Evolutionary conservation across 2,329 filamentous ascomycete genomes (phyloP), one percentile per base, ranked within the genome.

Genomic region (Colletotrichum graminicola): DNA sequence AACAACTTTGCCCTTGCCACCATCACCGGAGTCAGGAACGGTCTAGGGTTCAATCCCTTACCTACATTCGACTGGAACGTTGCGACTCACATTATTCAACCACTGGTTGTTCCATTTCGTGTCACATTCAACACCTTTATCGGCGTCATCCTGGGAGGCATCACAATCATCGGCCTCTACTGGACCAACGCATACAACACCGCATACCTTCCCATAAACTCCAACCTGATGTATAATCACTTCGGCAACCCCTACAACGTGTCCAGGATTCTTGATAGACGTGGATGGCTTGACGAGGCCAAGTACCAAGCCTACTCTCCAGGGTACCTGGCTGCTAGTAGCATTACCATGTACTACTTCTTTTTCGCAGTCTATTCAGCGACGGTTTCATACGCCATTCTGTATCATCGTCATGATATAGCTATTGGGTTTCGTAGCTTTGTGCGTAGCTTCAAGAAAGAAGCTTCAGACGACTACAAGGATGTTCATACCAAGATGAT

Each of bases 401-500:
- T 84, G 0, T 84, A 82, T 66, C 81, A 85, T 62, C 78, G 80
- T 1, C 76, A 76, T 3, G 82, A 84, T 61, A 81, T 85, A 18
- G 75, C 66, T 29, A 76, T 79, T 39, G 83, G 81, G 1, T 77
- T 84, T 62, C 76, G 76, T 41, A 80, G 79, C 45, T 74, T 81
- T 16, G 75, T 76, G n/a, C 39, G 63, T 21, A 81, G 76, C 59
- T 77, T 78, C 8, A 78, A 77, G 74, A 76, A 75, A 62, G 64
- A 71, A 11, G 63, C 76, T 0, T 63, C 66, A n/a, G 74, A 78
- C 23, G 66, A 76, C 11, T 74, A 62, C 5, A 74, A 77, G 26
- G 83, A 84, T 71, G 77, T 85, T 2, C 85, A 87, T 75, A 83
- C 82, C 67, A 80, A 83, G 2, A 79, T 87, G 26, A 87, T 88